Evolutionary conservation across 192 early-diverging fungal genomes (phyloP), one percentile per base, ranked within the genome.

Genomic region (Rhizoclosmatium globosum): DNA sequence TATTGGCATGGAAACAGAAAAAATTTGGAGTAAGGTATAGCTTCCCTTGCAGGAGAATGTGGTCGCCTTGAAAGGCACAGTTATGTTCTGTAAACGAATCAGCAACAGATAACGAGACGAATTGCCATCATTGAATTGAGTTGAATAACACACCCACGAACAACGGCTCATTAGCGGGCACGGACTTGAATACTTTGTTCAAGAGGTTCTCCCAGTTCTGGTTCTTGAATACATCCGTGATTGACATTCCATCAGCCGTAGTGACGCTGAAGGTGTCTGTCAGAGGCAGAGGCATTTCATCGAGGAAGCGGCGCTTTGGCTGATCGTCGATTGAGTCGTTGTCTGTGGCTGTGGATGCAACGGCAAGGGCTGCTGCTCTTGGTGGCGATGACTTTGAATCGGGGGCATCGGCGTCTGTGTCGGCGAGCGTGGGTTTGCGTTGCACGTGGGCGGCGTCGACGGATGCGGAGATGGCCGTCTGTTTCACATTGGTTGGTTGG

Each of bases 1-100:
- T 79, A 61, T 79, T 79, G 4, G 70, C 60, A 64, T 61, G 43
- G 62, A 79, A 79, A n/a, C 45, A 79, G 48, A 79, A 79, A 60
- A 73, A 73, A 46, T 79, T 72, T 23, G 58, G 59, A 4, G 78
- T 79, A 1, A 79, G 64, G 43, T 79, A 79, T 23, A 79, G 73
- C 47, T 79, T 71, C 39, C 78, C 78, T 44, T 79, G 78, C 11
- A 50, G 66, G n/a, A 79, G 68, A 56, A 79, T 71, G 21, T 60
- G 58, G 38, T 79, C 71, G 9, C 70, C 56, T 60, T 73, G 71
- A 53, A 47, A 79, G 4, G 78, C 78, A 62, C 78, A 79, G 9
- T 41, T 23, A 45, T 73, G 62, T 15, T 79, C 75, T 68, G 45
- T 53, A 13, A 17, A 17, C 9, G 50, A 53, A 7, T 53, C 17